These are phyloP conservation scores for Chlorella sp. DNA, from an alignment of 139 green algal genomes.

Conservation along the genomic window DNA sequence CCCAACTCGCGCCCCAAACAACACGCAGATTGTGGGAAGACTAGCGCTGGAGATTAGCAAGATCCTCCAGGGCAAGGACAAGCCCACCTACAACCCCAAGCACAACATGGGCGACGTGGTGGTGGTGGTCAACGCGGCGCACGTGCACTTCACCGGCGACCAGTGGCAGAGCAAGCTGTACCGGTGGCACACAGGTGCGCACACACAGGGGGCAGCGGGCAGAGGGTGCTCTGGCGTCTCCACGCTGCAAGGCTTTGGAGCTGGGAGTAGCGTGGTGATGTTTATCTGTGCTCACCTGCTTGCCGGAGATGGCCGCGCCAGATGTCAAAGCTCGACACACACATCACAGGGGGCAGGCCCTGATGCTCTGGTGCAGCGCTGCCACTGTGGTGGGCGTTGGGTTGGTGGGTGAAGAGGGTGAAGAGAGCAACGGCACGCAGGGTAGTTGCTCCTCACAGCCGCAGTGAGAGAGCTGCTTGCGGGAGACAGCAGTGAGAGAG, in stretches of 20 bases:
- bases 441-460: too few species aligned
- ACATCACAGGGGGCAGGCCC: not conserved
- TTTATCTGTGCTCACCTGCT: too few species aligned
- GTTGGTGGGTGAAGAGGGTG: too few species aligned
- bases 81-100: slow-evolving; percentile 68
- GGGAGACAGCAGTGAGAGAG: too few species aligned
- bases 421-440: too few species aligned
- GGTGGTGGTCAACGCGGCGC: slow-evolving; percentile 76
- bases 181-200: slow-evolving; percentile 73
- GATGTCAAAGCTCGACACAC: too few species aligned
- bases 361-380: too few species aligned
- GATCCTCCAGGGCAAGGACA: slow-evolving; percentile 86
- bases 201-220: not conserved
- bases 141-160: slow-evolving; percentile 75
- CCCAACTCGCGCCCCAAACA: not conserved
- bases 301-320: too few species aligned
- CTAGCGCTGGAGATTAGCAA: slow-evolving; percentile 63
- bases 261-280: too few species aligned
- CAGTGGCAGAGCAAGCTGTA: slow-evolving; percentile 90
- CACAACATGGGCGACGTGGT: slow-evolving; percentile 76
- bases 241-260: not conserved
- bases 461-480: too few species aligned
- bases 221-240: not conserved
- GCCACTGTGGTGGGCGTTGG: too few species aligned
- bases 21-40: slow-evolving; percentile 67